phyloP scores from a whole-genome alignment of 331 rosid genomes.

The Malus hybrid region DNA sequence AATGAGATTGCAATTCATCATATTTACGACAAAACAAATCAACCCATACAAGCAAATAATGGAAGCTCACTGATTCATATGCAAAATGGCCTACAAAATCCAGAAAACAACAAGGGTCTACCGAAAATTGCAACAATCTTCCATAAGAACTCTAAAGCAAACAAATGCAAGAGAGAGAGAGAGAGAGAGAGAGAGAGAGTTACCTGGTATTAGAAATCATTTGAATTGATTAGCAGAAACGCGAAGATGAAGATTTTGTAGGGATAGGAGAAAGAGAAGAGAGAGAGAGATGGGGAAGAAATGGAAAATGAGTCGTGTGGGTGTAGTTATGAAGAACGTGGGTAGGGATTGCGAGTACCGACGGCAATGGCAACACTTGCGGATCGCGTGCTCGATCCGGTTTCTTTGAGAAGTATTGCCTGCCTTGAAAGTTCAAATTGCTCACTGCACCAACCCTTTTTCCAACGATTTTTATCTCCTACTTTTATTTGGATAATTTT shows the following conservation, averaged over 20 bases:
- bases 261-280: not conserved
- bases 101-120: not conserved
- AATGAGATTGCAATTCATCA: not conserved
- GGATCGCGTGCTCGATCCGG: constrained; percentile 11
- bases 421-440: not conserved
- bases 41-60: not conserved
- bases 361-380: not conserved
- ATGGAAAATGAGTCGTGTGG: not conserved
- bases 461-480: not conserved
- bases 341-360: not conserved
- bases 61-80: not conserved
- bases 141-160: not conserved
- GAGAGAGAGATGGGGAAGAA: not conserved
- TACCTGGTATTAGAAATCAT: constrained; percentile 7
- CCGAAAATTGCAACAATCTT: not conserved
- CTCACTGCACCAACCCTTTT: not conserved
- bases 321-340: not conserved
- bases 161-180: not conserved
- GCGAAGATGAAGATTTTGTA: not conserved
- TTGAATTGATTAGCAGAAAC: not conserved
- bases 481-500: no score
- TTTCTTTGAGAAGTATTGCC: not conserved
- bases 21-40: not conserved
- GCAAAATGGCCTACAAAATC: not conserved
- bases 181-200: constrained; percentile 2